Evolutionary conservation across 2,329 filamentous ascomycete genomes (phyloP).

Genomic region (Colletotrichum abscissum): DNA sequence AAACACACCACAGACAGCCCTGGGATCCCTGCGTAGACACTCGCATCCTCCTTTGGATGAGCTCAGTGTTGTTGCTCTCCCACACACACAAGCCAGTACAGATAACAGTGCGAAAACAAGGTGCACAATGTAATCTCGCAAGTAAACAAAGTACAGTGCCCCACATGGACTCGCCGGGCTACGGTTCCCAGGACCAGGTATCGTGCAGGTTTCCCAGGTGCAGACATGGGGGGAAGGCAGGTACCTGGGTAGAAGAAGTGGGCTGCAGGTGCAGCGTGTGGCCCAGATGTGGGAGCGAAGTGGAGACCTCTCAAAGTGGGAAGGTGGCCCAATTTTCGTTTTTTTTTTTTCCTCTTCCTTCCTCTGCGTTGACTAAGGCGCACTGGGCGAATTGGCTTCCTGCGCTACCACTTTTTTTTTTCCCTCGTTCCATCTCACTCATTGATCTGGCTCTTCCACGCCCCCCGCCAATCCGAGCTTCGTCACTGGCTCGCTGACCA

Average conservation of each 20-base stretch:
- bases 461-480: conserved; percentile 16
- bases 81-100: neutral
- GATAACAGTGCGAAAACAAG: conserved; percentile 19
- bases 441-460: neutral
- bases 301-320: conserved; percentile 19
- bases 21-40: conserved; percentile 11
- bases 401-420: conserved; percentile 1
- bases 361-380: neutral
- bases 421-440: conserved; percentile 4
- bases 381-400: conserved; percentile 18
- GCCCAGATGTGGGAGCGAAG: conserved; percentile 16
- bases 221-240: conserved; percentile 21
- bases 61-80: too few species aligned
- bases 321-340: conserved; percentile 8
- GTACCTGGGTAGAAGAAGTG: neutral
- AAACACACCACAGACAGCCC: conserved; percentile 17
- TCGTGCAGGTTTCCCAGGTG: conserved; percentile 29
- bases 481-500: conserved; percentile 27
- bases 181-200: conserved; percentile 32
- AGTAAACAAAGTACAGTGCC: conserved; percentile 32
- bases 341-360: neutral
- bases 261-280: conserved; percentile 1
- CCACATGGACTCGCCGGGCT: conserved; percentile 33
- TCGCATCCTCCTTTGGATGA: neutral
- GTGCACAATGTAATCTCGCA: conserved; percentile 24